phyloP scores from a whole-genome alignment of 2,329 filamentous ascomycete genomes.

The Graphiopsis chlorocephala region DNA sequence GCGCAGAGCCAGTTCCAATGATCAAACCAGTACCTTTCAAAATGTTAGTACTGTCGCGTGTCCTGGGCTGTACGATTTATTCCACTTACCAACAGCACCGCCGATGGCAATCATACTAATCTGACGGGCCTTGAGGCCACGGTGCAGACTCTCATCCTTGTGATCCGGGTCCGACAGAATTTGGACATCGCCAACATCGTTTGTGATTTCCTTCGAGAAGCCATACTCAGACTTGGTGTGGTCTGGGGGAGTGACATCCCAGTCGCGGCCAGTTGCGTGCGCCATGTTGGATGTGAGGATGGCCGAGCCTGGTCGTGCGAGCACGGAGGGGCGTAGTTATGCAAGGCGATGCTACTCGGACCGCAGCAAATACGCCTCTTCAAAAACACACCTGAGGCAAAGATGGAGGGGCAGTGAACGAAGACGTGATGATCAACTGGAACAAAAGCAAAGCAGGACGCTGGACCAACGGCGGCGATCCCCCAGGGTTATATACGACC shows the following conservation, averaged over 20 bases:
- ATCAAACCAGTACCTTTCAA: slow-evolving; percentile 60
- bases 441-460: neutral
- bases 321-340: neutral
- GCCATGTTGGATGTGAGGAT: slow-evolving; percentile 4
- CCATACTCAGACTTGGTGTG: slow-evolving; percentile 11
- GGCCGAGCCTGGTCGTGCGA: neutral
- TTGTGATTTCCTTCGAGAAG: slow-evolving; percentile 1
- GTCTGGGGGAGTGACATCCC: slow-evolving; percentile 2
- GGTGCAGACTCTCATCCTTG: slow-evolving; percentile 42
- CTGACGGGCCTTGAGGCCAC: slow-evolving; percentile 54
- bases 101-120: slow-evolving; percentile 68
- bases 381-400: neutral
- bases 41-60: neutral
- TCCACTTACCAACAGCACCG: slow-evolving; percentile 60
- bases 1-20: slow-evolving; percentile 59
- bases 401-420: neutral
- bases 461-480: slow-evolving; percentile 7
- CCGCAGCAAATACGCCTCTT: neutral
- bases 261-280: slow-evolving; percentile 7
- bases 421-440: neutral
- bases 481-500: slow-evolving; percentile 8
- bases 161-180: slow-evolving; percentile 11
- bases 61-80: neutral
- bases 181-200: slow-evolving; percentile 8
- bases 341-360: neutral